A percentile compares a stretch with the other conserved stretches of the same genome.
These are phyloP conservation scores for Zygnema circumcarinatum DNA, from an alignment of 139 green algal genomes.

Conservation along the genomic window DNA sequence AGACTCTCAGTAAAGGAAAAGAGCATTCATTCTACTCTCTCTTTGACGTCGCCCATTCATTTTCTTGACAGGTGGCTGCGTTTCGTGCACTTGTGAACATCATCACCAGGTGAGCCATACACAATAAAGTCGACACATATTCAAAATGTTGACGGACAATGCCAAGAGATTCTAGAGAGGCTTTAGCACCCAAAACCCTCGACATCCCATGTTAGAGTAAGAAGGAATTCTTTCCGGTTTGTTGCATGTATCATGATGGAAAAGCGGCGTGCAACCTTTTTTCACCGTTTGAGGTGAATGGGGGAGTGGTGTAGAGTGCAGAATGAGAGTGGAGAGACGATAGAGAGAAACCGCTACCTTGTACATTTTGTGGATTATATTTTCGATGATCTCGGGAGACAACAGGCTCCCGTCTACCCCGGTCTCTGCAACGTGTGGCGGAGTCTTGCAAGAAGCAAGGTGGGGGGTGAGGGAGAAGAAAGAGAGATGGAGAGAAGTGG, in stretches of 20 bases:
- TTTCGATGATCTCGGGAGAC: conserved; percentile 44
- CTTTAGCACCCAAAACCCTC: too few species aligned
- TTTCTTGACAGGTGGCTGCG: conserved; percentile 50
- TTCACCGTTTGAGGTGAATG: too few species aligned
- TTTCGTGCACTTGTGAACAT: conserved; percentile 59
- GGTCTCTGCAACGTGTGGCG: conserved; percentile 57
- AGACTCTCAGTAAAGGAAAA: too few species aligned
- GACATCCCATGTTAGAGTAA: too few species aligned
- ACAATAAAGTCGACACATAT: neutral
- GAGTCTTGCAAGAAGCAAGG: conserved; percentile 53
- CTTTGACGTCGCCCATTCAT: too few species aligned
- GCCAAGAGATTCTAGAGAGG: too few species aligned
- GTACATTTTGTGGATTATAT: conserved; percentile 61
- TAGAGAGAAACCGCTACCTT: conserved; percentile 47
- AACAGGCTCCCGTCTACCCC: conserved; percentile 49
- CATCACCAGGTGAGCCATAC: conserved; percentile 55
- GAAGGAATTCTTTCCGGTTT: too few species aligned
- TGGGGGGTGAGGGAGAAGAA: neutral
- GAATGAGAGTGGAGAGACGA: conserved; percentile 36
- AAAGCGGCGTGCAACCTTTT: too few species aligned
- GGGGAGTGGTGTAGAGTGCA: conserved; percentile 47
- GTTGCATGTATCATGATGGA: too few species aligned
- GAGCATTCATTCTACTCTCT: too few species aligned
- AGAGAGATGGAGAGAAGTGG: too few species aligned
- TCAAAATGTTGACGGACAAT: too few species aligned